Evolutionary conservation across 768 basidiomycete genomes (phyloP), one percentile per base, ranked within the genome.

Genomic region (Rhodotorula taiwanensis): DNA sequence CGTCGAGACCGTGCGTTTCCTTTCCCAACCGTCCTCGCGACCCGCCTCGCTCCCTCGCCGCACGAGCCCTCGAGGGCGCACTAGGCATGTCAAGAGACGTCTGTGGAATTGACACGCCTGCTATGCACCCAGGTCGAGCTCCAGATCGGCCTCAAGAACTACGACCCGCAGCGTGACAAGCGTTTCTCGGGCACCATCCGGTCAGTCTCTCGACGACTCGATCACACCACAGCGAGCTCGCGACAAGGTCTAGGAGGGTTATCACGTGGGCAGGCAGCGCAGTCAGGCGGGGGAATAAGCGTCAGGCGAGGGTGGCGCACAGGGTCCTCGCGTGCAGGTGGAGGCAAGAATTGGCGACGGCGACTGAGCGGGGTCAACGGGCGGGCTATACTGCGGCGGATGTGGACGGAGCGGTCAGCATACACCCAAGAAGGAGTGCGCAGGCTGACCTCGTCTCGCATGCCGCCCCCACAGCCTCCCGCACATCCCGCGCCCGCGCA

Each of bases 161-260:
- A 95, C 81, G 92, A 99, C 79, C 94, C 95, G 72, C 95, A 98
- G 84, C 83, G 95, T 70, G 95, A 99, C 80, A 99, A 98, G 83
- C 95, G 95, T 90, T 98, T 99, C 88, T 93, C 90, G 70, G 91
- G 91, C 75, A 95, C 91, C 54, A 90, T 94, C 80, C 94, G 93
- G 92, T 92, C 70, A 64, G 82, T 77, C 33, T 16, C 33, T 16
- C n/a, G n/a, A n/a, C n/a, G n/a, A n/a, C n/a, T n/a, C n/a, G n/a
- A n/a, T n/a, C n/a, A n/a, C n/a, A n/a, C n/a, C n/a, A n/a, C n/a
- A n/a, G n/a, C n/a, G n/a, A n/a, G 36, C 36, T 39, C 16, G 36
- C 36, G 36, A 39, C n/a, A n/a, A n/a, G n/a, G n/a, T n/a, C n/a
- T n/a, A n/a, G n/a, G n/a, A n/a, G n/a, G n/a, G n/a, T n/a, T n/a